phyloP scores from a whole-genome alignment of 2,329 filamentous ascomycete species.

The Pseudogymnoascus sp. region DNA sequence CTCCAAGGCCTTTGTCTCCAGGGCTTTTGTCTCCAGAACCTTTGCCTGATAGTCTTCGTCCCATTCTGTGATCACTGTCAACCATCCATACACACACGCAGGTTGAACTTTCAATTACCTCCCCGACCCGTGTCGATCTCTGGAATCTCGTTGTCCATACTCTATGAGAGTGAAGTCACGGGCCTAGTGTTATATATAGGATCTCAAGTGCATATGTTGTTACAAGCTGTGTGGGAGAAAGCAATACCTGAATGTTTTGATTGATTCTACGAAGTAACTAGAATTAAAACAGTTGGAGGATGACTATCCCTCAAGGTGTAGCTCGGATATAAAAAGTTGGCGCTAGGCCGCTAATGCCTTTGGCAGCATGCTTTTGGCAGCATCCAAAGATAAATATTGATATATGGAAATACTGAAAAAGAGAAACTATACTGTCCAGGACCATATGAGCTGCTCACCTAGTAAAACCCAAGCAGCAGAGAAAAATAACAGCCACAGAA shows the following conservation, averaged over 20 bases:
- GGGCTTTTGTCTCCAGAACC: not conserved
- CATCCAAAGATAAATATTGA: not conserved
- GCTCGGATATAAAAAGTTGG: not conserved
- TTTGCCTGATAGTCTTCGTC: not conserved
- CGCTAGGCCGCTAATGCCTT: constrained; percentile 6
- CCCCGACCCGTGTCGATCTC: not conserved
- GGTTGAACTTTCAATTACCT: not conserved
- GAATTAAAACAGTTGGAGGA: not conserved
- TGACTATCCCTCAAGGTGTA: not conserved
- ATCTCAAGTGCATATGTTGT: not conserved
- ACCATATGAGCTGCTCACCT: not conserved
- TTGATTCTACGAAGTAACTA: not conserved
- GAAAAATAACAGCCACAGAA: not conserved
- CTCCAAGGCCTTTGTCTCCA: not conserved
- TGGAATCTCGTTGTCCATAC: not conserved
- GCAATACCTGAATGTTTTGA: not conserved
- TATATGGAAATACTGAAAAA: not conserved
- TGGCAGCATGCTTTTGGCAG: not conserved
- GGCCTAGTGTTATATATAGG: not conserved
- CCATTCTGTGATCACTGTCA: not conserved
- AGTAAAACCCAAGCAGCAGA: not conserved
- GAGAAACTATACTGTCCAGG: not conserved
- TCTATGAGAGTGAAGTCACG: not conserved
- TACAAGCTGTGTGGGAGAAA: not conserved
- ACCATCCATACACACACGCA: not conserved